phyloP scores from a whole-genome alignment of 495 filamentous ascomycete genomes.

The Podospora tetraspora region DNA sequence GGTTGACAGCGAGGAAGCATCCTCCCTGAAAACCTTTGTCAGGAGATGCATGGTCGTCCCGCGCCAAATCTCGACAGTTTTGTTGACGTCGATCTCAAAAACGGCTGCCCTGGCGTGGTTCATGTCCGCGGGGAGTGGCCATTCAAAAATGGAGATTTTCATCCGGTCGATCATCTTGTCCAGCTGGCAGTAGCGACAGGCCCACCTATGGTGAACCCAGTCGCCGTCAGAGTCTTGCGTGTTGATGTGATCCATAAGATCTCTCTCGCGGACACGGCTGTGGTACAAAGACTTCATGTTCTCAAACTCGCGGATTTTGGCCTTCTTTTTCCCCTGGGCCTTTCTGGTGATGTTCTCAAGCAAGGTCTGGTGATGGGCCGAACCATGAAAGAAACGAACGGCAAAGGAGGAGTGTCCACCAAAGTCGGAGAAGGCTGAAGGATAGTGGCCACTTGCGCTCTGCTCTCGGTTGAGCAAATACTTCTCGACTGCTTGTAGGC shows the following conservation, averaged over 20 bases:
- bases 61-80: conserved; percentile 47
- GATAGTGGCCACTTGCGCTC: conserved; percentile 12
- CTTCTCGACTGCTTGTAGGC: conserved; percentile 44
- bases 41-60: conserved; percentile 45
- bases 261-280: neutral
- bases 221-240: neutral
- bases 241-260: neutral
- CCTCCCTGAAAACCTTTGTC: conserved; percentile 32
- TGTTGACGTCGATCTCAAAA: conserved; percentile 53
- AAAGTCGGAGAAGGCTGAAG: conserved; percentile 35
- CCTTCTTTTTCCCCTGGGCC: conserved; percentile 26
- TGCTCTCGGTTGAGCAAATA: conserved; percentile 40
- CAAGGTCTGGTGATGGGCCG: conserved; percentile 39
- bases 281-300: conserved; percentile 13
- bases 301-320: conserved; percentile 45
- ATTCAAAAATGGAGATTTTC: conserved; percentile 52
- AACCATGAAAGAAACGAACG: conserved; percentile 49
- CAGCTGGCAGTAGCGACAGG: conserved; percentile 25
- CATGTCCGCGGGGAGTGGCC: conserved; percentile 50
- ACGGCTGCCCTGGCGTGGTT: conserved; percentile 43
- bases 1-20: neutral
- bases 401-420: conserved; percentile 40
- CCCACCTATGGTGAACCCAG: conserved; percentile 14
- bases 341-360: conserved; percentile 33
- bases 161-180: conserved; percentile 30